Percentiles rank a stretch among this genome's conserved stretches.
Conservation (phyloP, 345 rosid genomes). For the Aquilaria yunnanensis region DNA sequence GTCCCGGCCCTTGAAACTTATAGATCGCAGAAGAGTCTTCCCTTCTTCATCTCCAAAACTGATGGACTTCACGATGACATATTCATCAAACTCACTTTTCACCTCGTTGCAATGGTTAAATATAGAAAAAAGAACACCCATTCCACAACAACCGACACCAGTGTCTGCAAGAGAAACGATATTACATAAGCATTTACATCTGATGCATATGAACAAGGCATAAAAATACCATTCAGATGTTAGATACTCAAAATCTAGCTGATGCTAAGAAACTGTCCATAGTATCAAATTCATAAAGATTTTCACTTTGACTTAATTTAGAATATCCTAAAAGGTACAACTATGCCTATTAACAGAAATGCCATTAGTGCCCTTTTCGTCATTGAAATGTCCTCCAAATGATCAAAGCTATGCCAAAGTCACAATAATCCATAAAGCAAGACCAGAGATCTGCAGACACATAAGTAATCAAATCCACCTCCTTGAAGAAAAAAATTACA, state of each 20-base stretch:
- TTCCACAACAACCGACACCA: constrained; percentile 24
- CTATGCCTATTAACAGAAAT: too few relatives aligned
- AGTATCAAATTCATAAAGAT: too few relatives aligned
- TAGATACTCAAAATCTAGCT: too few relatives aligned
- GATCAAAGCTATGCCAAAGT: too few relatives aligned
- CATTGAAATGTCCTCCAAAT: too few relatives aligned
- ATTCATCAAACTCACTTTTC: constrained; percentile 57
- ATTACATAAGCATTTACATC: not conserved
- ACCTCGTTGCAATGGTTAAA: constrained; percentile 48
- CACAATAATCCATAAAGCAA: not conserved
- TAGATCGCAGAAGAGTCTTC: constrained; percentile 56
- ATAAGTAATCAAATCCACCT: not conserved
- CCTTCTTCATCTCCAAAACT: constrained; percentile 64
- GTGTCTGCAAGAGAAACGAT: constrained; percentile 24
- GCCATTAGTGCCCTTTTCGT: too few relatives aligned
- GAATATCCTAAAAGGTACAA: too few relatives aligned
- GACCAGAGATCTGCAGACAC: not conserved
- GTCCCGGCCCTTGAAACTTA: constrained; percentile 49
- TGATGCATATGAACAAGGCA: not conserved
- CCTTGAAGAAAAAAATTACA: not conserved
- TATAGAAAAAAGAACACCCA: constrained; percentile 64
- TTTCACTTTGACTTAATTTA: too few relatives aligned
- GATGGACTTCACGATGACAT: constrained; percentile 60
- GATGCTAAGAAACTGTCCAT: too few relatives aligned
- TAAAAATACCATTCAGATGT: not conserved